phyloP scores from a whole-genome alignment of 2,329 filamentous ascomycete species.

The Metarhizium album region DNA sequence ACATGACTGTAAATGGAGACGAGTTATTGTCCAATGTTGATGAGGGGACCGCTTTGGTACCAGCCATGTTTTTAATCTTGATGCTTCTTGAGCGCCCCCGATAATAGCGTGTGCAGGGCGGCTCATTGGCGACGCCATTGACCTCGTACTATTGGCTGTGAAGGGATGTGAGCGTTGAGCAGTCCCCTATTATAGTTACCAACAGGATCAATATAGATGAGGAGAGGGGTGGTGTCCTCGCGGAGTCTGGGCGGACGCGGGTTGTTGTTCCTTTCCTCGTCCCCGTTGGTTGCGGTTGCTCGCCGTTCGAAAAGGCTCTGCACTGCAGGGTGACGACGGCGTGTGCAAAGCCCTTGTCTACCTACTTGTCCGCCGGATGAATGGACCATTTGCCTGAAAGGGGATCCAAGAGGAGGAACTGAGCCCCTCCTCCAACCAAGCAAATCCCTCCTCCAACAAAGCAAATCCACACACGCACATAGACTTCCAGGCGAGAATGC shows the following conservation, averaged over 20 bases:
- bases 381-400: neutral
- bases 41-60: neutral
- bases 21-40: neutral
- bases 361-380: neutral
- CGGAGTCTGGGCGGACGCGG: too few species aligned
- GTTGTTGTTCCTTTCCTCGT: neutral
- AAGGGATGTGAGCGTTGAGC: neutral
- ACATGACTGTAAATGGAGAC: neutral
- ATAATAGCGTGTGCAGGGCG: neutral
- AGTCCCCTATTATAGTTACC: neutral
- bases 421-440: neutral
- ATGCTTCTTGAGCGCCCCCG: neutral
- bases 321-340: neutral
- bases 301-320: neutral
- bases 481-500: neutral
- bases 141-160: neutral
- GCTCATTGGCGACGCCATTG: neutral
- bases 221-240: too few species aligned
- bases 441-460: too few species aligned
- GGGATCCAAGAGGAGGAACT: neutral
- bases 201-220: neutral
- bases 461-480: too few species aligned
- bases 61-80: neutral
- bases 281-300: neutral
- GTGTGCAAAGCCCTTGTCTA: too few species aligned